Evolutionary conservation across 306 rosid species (phyloP).

Genomic region (Senna siamea): DNA sequence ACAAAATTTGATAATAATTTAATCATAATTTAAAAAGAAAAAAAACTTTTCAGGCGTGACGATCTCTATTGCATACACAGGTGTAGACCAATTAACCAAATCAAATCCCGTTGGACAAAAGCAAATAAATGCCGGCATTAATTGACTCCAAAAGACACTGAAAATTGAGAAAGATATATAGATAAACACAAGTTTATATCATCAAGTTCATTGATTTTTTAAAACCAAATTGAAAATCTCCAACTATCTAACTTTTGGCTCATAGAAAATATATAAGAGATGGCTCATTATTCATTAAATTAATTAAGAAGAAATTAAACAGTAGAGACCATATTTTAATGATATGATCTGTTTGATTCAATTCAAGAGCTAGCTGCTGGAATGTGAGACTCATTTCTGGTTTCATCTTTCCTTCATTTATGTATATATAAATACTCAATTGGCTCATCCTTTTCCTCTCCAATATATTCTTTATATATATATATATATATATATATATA

Average conservation of each 20-base stretch:
- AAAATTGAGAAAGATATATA: background rate
- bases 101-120: background rate
- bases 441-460: slow-evolving; percentile 31
- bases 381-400: slow-evolving; percentile 36
- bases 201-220: background rate
- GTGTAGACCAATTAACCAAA: background rate
- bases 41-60: no score
- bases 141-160: background rate
- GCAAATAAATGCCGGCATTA: background rate
- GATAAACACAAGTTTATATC: background rate
- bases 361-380: slow-evolving; percentile 22
- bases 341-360: background rate
- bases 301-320: no score
- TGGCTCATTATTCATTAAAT: no score
- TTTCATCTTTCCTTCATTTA: slow-evolving; percentile 38
- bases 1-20: no score
- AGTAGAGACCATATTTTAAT: background rate
- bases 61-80: no score
- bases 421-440: slow-evolving; percentile 23
- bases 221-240: background rate
- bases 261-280: background rate
- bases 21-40: no score
- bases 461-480: background rate
- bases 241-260: background rate
- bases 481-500: background rate